Conservation (phyloP, 805 yeast genomes). For the Wickerhamomyces subpelliculosus region DNA sequence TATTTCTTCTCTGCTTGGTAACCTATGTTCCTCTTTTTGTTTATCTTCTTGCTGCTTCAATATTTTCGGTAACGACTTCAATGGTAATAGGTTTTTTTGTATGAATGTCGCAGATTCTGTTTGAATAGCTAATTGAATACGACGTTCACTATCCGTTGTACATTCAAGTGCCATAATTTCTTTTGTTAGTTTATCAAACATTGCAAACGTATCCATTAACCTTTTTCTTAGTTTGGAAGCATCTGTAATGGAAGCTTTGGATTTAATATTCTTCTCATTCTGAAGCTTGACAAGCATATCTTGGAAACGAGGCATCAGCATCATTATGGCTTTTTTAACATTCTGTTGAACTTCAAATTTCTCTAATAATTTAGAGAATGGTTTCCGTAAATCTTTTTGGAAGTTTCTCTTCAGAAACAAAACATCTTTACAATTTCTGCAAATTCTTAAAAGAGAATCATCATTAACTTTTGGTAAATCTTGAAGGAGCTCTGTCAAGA, state of each 20-base stretch:
- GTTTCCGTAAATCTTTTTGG: constrained; percentile 28
- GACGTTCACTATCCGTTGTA: constrained; percentile 35
- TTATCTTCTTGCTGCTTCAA: constrained; percentile 22
- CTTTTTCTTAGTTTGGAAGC: constrained; percentile 36
- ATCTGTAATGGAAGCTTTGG: constrained; percentile 24
- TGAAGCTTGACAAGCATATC: constrained; percentile 28
- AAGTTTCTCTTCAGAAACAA: constrained; percentile 53
- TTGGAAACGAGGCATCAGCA: constrained; percentile 38
- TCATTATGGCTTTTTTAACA: constrained; percentile 29
- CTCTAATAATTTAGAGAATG: constrained; percentile 30
- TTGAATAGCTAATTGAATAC: constrained; percentile 47
- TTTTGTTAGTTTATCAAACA: constrained; percentile 44
- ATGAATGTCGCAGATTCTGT: constrained; percentile 51
- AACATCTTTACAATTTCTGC: constrained; percentile 59
- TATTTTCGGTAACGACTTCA: constrained; percentile 51
- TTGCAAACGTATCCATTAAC: constrained; percentile 41
- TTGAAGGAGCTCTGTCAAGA: constrained; percentile 10
- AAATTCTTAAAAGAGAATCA: constrained; percentile 44
- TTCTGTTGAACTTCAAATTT: constrained; percentile 35
- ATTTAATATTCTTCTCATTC: constrained; percentile 21
- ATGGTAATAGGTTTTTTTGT: constrained; percentile 57
- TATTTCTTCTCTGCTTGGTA: constrained; percentile 31
- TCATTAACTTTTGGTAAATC: constrained; percentile 19
- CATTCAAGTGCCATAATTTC: constrained; percentile 30
- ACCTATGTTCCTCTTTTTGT: constrained; percentile 12